Evolutionary conservation across 352 stramenopile genomes (phyloP).

Genomic region (Globisporangium cylindrosporum): DNA sequence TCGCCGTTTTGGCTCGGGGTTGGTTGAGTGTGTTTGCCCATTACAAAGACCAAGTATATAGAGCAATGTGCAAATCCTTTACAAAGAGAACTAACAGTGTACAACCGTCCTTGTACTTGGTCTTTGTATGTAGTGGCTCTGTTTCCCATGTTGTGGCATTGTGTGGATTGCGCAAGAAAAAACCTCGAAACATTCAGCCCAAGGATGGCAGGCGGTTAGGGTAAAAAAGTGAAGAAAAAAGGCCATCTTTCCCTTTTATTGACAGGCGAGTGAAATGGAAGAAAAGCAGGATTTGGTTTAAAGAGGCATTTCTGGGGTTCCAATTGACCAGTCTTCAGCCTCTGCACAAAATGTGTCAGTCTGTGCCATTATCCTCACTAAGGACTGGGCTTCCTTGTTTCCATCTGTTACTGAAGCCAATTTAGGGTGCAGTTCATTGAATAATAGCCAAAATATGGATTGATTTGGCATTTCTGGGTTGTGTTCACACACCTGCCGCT

Average conservation of each 20-base stretch:
- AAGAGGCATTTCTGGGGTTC: not conserved
- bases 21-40: too few species aligned
- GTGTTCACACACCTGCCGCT: not conserved
- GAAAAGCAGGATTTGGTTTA: not conserved
- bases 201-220: not conserved
- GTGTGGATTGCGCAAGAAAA: not conserved
- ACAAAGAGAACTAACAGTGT: too few species aligned
- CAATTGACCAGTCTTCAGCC: too few species aligned
- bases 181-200: not conserved
- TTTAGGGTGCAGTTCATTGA: not conserved
- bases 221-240: not conserved
- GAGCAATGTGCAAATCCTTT: too few species aligned
- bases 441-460: not conserved
- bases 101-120: too few species aligned
- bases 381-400: not conserved
- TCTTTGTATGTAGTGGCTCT: not conserved
- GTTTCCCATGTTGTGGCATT: not conserved
- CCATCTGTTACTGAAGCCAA: constrained; percentile 2
- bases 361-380: not conserved
- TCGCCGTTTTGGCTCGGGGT: too few species aligned
- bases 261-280: not conserved
- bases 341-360: not conserved
- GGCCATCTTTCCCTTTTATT: not conserved
- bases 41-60: too few species aligned
- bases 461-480: not conserved